Percentiles rank a stretch among this genome's conserved stretches.
Conservation (phyloP, 176 grass and related monocot species). For the Aegilops speltoides region DNA sequence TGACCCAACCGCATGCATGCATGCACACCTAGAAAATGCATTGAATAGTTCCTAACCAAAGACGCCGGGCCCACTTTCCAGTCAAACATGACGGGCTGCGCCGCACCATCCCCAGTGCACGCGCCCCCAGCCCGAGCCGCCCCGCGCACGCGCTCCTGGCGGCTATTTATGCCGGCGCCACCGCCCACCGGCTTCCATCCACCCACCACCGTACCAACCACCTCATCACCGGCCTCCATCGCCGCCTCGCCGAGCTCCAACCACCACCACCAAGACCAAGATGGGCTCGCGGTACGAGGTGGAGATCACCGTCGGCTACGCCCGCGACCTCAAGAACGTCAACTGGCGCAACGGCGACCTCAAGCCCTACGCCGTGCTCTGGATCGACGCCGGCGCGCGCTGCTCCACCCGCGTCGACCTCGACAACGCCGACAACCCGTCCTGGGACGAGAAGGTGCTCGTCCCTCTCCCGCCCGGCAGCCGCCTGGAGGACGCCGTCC, state of each 20-base stretch:
- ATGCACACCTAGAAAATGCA: too few relatives aligned
- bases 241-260: not conserved
- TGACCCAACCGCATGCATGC: too few relatives aligned
- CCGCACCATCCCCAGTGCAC: not conserved
- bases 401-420: conserved; percentile 56
- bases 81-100: not conserved
- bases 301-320: conserved; percentile 53
- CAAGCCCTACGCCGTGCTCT: conserved; percentile 58
- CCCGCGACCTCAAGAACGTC: conserved; percentile 74
- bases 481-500: conserved; percentile 46
- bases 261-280: not conserved
- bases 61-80: not conserved
- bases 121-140: not conserved
- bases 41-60: too few relatives aligned
- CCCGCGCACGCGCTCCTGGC: too few relatives aligned
- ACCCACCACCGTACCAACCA: not conserved
- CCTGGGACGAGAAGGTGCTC: conserved; percentile 67
- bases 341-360: conserved; percentile 78
- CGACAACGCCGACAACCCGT: conserved; percentile 37
- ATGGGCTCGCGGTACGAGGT: conserved; percentile 61
- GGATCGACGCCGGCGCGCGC: conserved; percentile 52
- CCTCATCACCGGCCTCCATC: too few relatives aligned
- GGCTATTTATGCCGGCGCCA: not conserved
- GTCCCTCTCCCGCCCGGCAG: conserved; percentile 27
- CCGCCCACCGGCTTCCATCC: not conserved